Evolutionary conservation across 1,139 yeast species (phyloP), one percentile per base, ranked within the genome.

Genomic region (Hyphopichia fennica): DNA sequence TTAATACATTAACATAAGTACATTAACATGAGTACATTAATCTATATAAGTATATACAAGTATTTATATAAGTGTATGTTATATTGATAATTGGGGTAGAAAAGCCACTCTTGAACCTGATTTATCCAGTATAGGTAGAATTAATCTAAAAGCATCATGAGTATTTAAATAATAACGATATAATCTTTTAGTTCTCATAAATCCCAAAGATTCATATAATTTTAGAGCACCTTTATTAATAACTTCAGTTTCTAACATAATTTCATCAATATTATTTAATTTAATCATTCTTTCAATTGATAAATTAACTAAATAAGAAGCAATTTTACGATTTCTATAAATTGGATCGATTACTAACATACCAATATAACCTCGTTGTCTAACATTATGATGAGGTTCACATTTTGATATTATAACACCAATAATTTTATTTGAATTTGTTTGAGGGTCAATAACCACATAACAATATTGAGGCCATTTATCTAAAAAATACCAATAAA

Each of bases 211-310:
- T 59, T 90, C 96, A 58, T 93, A 93, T 40, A 93, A 66, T 27
- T 70, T 67, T 48, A 91, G 69, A 1, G 99, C 99, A 1, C 87
- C 86, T 15, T 57, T 62, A 55, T 93, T 93, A 34, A 79, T 81
- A 8, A 87, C 95, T 59, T 93, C 99, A 0, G 99, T 88, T 60
- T 93, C 99, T 45, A 93, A 72, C 71, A 85, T 84, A 17, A 91
- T 81, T 59, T 93, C 99, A 62, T 93, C 98, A 31, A 91, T 89
- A 2, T 76, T 65, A 46, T 71, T 72, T 49, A 69, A 62, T 4
- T 66, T 62, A 11, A 75, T 72, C 90, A 93, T 87, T 39, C 76
- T 75, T n/a, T 77, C 77, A 4, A 93, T 76, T 6, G 87, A 80
- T 48, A 72, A 58, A 41, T 73, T 69, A 25, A 91, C 91, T 43